Conservation (phyloP, 1,284 basidiomycete species). For the Heterobasidion irregulare region DNA sequence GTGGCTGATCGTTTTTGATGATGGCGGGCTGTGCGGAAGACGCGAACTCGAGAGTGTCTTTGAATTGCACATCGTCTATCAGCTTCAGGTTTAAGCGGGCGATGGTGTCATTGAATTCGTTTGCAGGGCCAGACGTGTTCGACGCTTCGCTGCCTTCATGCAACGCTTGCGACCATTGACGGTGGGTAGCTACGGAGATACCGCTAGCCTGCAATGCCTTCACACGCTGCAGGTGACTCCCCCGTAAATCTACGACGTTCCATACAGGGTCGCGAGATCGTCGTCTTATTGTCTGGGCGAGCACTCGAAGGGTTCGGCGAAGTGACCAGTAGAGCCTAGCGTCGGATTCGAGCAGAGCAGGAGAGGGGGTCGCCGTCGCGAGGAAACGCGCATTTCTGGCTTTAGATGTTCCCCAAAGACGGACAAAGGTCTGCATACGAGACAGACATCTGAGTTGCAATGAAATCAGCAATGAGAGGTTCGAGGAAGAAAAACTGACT, state of each 20-base stretch:
- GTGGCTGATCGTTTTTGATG: slow-evolving; percentile 15
- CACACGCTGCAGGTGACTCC: background rate
- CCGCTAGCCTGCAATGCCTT: background rate
- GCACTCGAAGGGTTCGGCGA: background rate
- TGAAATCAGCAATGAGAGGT: background rate
- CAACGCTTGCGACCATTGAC: background rate
- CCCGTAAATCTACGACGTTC: background rate
- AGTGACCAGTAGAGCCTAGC: background rate
- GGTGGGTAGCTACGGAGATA: slow-evolving; percentile 1
- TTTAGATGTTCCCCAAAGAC: background rate
- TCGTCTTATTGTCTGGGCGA: background rate
- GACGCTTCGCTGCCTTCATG: no score
- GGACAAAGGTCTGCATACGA: slow-evolving; percentile 1
- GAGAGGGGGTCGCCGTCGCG: background rate
- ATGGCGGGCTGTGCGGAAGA: slow-evolving; percentile 14
- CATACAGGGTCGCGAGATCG: background rate
- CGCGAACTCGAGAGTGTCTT: slow-evolving; percentile 10
- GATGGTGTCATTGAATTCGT: background rate
- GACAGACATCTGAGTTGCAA: background rate
- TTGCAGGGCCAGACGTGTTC: background rate
- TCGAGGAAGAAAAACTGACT: background rate
- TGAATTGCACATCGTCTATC: background rate
- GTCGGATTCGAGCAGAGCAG: background rate
- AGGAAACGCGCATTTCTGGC: background rate
- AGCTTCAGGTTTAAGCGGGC: background rate